Base-by-base conservation (phyloP, 257 asterid genomes). In the Vinca minor region DNA sequence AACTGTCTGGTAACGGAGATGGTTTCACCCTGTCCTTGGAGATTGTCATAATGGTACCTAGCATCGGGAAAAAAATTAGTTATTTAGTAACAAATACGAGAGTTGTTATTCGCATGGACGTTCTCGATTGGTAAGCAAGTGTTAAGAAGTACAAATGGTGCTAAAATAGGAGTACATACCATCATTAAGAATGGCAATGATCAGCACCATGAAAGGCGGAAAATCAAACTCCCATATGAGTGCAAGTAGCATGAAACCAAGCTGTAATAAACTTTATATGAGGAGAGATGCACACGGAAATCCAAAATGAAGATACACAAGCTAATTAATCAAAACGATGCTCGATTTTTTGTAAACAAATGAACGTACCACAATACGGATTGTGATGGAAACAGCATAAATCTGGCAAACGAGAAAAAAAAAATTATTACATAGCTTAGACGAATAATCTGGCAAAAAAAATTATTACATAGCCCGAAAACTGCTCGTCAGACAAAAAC, bases 371-470 rank as follows among this genome's bases (percentile, higher is more conserved):
- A 79, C 84, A 1, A 79, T 71, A 69, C 84, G 84, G 69, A 79
- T 75, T 14, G 84, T 79, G 69, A 79, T 79, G 69, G 84, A 79
- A 64, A 79, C 84, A 32, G 84, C 84, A 73, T 79, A 79, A 48
- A 79, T 79, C 80, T 75, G 76, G 20, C 4, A 49, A 56, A n/a
- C 23, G 20, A 39, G 11, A 54, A 66, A 56, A 56, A 14, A n/a
- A 55, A 55, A 21, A 34, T 14, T 14, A 10, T 48, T 20, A 35
- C 50, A 54, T 15, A 15, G 54, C 31, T 41, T 21, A 53, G 14
- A 57, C 26, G 8, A 53, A 29, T 3, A 57, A 42, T 56, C 17
- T 41, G 39, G 38, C 20, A 14, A 17, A 54, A 54, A 21, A 12
- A 28, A 26, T 8, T 12, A 18, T 13, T 1, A 44, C 49, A 44